Percentiles rank a stretch among this genome's conserved stretches.
Evolutionary conservation across 2,329 filamentous ascomycete genomes (phyloP).

Genomic region (Aspergillus fijiensis): DNA sequence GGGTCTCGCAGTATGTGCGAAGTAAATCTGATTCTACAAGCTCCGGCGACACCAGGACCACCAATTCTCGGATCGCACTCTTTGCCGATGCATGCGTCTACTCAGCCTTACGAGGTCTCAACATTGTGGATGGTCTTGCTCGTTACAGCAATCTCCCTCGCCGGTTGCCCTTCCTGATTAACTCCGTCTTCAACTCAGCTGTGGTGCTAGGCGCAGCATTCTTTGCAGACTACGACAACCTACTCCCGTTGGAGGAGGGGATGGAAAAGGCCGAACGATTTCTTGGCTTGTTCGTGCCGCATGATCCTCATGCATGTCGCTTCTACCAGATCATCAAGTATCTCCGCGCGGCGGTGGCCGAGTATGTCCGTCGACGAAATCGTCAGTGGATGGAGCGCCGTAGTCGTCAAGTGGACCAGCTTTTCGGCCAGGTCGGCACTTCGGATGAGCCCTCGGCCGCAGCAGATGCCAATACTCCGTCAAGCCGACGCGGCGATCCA

Average conservation of each 20-base stretch:
- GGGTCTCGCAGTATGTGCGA: conserved; percentile 45
- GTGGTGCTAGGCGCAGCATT: conserved; percentile 47
- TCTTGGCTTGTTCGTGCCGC: conserved; percentile 33
- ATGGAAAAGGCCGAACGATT: conserved; percentile 37
- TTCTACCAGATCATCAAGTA: conserved; percentile 41
- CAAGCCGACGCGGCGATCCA: conserved; percentile 9
- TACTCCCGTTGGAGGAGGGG: conserved; percentile 35
- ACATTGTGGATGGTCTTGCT: conserved; percentile 41
- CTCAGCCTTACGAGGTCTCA: conserved; percentile 41
- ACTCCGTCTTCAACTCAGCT: conserved; percentile 48
- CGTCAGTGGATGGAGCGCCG: conserved; percentile 41
- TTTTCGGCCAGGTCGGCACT: conserved; percentile 40
- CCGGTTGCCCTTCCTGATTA: conserved; percentile 48
- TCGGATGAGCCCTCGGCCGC: conserved; percentile 11
- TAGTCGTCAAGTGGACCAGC: conserved; percentile 42
- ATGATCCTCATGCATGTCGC: conserved; percentile 39
- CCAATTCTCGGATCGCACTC: conserved; percentile 33
- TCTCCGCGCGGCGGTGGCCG: conserved; percentile 39
- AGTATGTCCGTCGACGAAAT: conserved; percentile 39
- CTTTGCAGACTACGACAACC: conserved; percentile 47
- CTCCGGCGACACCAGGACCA: conserved; percentile 21
- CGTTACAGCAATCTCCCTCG: conserved; percentile 39
- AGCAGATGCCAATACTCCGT: conserved; percentile 8
- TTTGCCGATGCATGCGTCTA: conserved; percentile 48
- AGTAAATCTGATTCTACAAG: conserved; percentile 25